Base-by-base conservation (phyloP, 1,284 basidiomycete genomes). In the Gymnopus androsaceus region DNA sequence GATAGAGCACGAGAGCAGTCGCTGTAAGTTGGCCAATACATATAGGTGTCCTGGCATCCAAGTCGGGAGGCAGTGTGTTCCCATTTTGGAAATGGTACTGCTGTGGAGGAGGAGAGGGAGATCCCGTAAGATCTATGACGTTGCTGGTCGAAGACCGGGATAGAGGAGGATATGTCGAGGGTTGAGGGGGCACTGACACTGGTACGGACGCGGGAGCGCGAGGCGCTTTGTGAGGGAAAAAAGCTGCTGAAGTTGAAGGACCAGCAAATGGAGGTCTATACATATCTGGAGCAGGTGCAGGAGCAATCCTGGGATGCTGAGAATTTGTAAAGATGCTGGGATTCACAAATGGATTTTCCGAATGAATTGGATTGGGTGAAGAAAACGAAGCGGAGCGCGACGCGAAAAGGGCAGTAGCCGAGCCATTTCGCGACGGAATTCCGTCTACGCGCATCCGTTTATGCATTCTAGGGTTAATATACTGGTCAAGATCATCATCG, bases 11-110 rank as follows among this genome's bases (percentile, higher is more conserved):
- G 45, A 96, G 81, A 3, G 92, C 93, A 14, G 88, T 90, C 8
- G 88, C 87, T 40, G 81, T 78, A 48, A 97, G 76, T 53, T 92
- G 88, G 2, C 94, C 94, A 56, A 97, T 95, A 69, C 94, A 96
- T 45, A 96, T 83, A 12, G 89, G 87, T 0, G 88, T 89, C 72
- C 86, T 89, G 9, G 85, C 86, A 11, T 86, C 78, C 21, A 90
- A 70, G 51, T 88, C 82, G 9, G 73, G 71, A 12, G 78, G 78
- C 5, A 83, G 68, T 14, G 66, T 60, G 23, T 65, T 61, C 23
- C 42, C 49, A 25, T 54, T 55, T 14, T 28, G 64, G 45, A 61
- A 57, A 47, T 58, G 56, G 53, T 66, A 66, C 14, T 64, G 63
- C 41, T 59, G 58, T 31, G 59, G 62, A 17, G 58, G 61, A 23